phyloP scores from a whole-genome alignment of 495 filamentous ascomycete species.

The Annulohypoxylon bovei region DNA sequence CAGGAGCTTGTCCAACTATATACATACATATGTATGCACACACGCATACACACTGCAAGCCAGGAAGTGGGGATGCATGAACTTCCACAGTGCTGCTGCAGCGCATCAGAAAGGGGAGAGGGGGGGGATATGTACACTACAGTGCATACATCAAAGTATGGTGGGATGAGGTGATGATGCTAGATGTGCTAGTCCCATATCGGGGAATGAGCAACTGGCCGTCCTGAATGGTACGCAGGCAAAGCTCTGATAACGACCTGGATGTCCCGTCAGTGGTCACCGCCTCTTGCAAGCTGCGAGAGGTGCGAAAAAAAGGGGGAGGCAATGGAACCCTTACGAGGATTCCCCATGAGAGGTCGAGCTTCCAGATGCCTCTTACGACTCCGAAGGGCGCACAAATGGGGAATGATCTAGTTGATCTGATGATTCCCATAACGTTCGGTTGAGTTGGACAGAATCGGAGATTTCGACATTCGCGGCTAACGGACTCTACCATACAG shows the following conservation, averaged over 20 bases:
- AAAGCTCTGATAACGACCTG: conserved; percentile 38
- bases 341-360: background rate
- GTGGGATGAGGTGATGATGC: conserved; percentile 34
- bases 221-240: conserved; percentile 24
- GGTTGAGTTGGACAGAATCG: conserved; percentile 29
- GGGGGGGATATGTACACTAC: conserved; percentile 1
- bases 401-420: conserved; percentile 32
- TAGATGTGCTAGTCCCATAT: conserved; percentile 34
- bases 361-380: conserved; percentile 40
- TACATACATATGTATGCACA: conserved; percentile 15
- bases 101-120: conserved; percentile 32
- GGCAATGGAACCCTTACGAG: conserved; percentile 29
- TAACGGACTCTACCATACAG: conserved; percentile 37
- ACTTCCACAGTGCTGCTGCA: conserved; percentile 33
- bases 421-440: conserved; percentile 36
- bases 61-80: conserved; percentile 42
- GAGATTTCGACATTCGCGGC: conserved; percentile 45
- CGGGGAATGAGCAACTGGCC: conserved; percentile 35
- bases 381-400: conserved; percentile 27
- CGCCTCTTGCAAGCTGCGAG: conserved; percentile 27
- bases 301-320: conserved; percentile 11
- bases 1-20: conserved; percentile 23
- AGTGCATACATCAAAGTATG: conserved; percentile 22
- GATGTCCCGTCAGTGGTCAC: conserved; percentile 35
- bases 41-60: conserved; percentile 29